Evolutionary conservation across 1,284 basidiomycete species (phyloP).

Genomic region (Anthracocystis panici-leucophaei): DNA sequence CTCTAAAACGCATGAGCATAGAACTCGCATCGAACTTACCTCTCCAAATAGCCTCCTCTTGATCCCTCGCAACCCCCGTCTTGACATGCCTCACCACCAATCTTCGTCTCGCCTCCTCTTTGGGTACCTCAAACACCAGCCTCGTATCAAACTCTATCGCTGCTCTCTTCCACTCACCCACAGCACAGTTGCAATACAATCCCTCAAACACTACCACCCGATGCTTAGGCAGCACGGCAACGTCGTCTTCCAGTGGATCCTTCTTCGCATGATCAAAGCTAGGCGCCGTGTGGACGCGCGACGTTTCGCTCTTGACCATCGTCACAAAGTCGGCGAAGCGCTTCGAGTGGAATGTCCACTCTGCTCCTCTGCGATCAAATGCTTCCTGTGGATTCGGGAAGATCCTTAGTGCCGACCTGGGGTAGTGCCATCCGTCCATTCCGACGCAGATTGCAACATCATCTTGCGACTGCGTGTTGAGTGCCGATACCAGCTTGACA

Average conservation of each 20-base stretch:
- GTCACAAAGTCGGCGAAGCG: constrained; percentile 59
- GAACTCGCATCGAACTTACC: constrained; percentile 72
- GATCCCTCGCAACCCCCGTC: constrained; percentile 79
- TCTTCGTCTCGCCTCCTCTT: constrained; percentile 76
- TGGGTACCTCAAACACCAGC: constrained; percentile 80
- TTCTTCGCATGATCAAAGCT: constrained; percentile 80
- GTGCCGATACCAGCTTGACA: constrained; percentile 72
- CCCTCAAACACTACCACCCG: constrained; percentile 86
- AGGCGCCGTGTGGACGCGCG: constrained; percentile 52
- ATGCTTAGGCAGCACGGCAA: constrained; percentile 76
- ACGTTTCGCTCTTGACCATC: constrained; percentile 17
- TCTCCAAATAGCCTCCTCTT: constrained; percentile 78
- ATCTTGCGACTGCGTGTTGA: constrained; percentile 27
- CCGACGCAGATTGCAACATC: constrained; percentile 76
- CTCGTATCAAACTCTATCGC: constrained; percentile 80
- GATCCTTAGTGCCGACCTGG: constrained; percentile 74
- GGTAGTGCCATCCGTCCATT: constrained; percentile 85
- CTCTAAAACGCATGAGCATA: too few species aligned
- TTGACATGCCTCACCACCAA: constrained; percentile 80
- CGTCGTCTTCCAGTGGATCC: constrained; percentile 72
- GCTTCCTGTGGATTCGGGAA: constrained; percentile 74
- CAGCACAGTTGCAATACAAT: constrained; percentile 80
- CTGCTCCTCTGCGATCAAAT: constrained; percentile 62
- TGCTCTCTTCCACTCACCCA: constrained; percentile 80
- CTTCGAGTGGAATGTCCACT: constrained; percentile 65